These are phyloP conservation scores for Musa acuminata DNA, from an alignment of 176 grass and related monocot species.

Conservation along the genomic window DNA sequence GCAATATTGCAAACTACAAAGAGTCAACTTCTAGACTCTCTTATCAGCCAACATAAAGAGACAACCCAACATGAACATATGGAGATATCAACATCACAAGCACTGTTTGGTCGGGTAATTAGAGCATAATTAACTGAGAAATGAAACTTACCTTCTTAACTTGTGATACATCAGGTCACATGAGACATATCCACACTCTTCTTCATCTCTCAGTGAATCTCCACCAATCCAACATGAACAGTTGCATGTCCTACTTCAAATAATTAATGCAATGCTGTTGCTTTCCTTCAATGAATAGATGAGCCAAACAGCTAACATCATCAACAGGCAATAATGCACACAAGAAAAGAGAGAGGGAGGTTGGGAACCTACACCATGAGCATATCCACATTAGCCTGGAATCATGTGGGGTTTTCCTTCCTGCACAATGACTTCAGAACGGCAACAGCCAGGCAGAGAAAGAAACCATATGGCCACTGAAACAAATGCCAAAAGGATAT, in stretches of 20 bases:
- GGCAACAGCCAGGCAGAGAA: not conserved
- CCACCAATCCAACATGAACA: conserved; percentile 1
- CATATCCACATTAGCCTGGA: not conserved
- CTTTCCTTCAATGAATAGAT: not conserved
- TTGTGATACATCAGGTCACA: not conserved
- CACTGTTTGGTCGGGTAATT: not conserved
- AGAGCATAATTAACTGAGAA: not conserved
- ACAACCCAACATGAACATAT: not conserved
- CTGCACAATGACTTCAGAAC: not conserved
- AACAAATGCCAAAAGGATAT: not conserved
- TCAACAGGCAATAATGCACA: not conserved
- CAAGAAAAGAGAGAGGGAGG: not conserved
- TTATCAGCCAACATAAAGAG: not conserved
- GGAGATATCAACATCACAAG: not conserved
- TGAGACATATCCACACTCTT: not conserved
- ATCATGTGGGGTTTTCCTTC: not conserved
- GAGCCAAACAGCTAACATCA: not conserved
- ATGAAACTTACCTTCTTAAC: not conserved
- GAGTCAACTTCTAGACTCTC: not conserved
- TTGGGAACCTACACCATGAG: not conserved
- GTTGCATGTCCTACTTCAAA: not conserved
- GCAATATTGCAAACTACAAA: not conserved
- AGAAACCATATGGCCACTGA: not conserved
- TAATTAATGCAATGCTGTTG: not conserved
- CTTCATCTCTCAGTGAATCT: no score